Evolutionary conservation across 140 eudicot species (phyloP), one percentile per base, ranked within the genome.

Genomic region (Ambrosia hybrid): DNA sequence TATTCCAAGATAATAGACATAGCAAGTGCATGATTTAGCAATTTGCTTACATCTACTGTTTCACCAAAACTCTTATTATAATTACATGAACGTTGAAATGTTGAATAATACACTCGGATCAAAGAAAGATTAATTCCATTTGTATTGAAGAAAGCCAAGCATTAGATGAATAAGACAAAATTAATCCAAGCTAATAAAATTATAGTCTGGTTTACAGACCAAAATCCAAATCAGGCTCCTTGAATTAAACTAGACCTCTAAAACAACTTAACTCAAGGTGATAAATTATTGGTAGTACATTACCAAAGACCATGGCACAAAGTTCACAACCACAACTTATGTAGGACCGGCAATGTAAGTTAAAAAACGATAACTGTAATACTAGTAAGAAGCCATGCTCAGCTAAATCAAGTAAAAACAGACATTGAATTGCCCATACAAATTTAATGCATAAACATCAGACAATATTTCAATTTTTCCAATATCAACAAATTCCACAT

Each of bases 321-420:
- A 62, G 37, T 30, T 59, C 48, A 43, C 36, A 13, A 33, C 9
- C 58, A 59, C 12, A 37, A 70, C 8, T 12, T 6, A 62, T 48
- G 39, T 34, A 56, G 70, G 7, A 60, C 12, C 33, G 51, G 6
- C 9, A 60, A 30, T 9, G 67, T 4, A 53, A 5, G 37, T 73
- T 51, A 73, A 5, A 34, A 30, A 73, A 63, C 15, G 53, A 63
- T 41, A 64, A 21, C 30, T 5, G 9, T 51, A 73, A 51, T 61
- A 48, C 12, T 43, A 73, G n/a, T 49, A 37, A 51, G 45, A 62
- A 63, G 14, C 6, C 10, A 74, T 64, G 56, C 46, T 51, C 1
- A 21, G 11, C 73, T 74, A 74, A 37, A 74, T 74, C 55, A 74
- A 51, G 56, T 52, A 74, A 52, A 65, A 38, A 36, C 45, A 51